A percentile compares a stretch with the other conserved stretches of the same genome.
Evolutionary conservation across 495 filamentous ascomycete species (phyloP).

Genomic region (Penicillium coffeae): DNA sequence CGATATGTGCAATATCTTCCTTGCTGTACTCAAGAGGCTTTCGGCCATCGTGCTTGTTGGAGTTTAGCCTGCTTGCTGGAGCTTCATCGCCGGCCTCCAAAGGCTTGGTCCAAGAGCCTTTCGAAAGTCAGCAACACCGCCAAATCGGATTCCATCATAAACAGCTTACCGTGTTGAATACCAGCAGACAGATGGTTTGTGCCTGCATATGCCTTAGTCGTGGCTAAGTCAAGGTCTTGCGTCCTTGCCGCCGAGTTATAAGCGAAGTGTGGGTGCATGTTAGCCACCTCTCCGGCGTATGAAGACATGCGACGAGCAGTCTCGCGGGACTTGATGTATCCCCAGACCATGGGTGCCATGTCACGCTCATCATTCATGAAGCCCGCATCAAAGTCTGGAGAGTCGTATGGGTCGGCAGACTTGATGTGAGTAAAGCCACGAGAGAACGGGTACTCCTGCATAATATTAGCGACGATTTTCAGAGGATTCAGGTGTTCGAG

Average conservation of each 20-base stretch:
- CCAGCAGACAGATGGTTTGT: constrained; percentile 69
- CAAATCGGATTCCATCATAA: not conserved
- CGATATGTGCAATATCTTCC: constrained; percentile 64
- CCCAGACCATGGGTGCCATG: constrained; percentile 82
- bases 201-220: constrained; percentile 70
- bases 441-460: constrained; percentile 68
- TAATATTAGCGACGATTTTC: not conserved
- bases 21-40: constrained; percentile 63
- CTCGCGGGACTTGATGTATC: constrained; percentile 82
- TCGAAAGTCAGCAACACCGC: not conserved
- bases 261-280: constrained; percentile 59
- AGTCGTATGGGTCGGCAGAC: constrained; percentile 66
- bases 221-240: constrained; percentile 67
- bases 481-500: not conserved
- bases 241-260: constrained; percentile 65
- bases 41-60: constrained; percentile 50
- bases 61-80: constrained; percentile 43
- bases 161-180: constrained; percentile 52
- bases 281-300: constrained; percentile 73
- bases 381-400: constrained; percentile 75
- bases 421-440: constrained; percentile 71
- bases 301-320: constrained; percentile 73
- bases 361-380: constrained; percentile 86
- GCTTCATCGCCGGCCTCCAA: constrained; percentile 47
- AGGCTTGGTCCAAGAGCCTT: constrained; percentile 42